phyloP scores from a whole-genome alignment of 176 grass and related monocot species.

The Bonia amplexicaulis region DNA sequence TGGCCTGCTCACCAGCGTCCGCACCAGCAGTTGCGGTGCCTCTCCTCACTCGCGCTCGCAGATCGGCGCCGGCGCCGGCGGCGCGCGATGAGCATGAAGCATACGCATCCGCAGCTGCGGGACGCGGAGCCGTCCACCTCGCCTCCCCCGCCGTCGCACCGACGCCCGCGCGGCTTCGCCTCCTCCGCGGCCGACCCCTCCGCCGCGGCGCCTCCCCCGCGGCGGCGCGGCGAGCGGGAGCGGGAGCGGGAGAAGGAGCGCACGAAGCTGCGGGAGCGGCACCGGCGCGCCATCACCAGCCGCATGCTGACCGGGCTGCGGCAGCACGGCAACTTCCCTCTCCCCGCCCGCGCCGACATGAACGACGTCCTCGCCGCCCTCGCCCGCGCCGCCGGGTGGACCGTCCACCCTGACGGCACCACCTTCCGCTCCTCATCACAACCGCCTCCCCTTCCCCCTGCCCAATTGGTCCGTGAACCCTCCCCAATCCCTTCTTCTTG shows the following conservation, averaged over 20 bases:
- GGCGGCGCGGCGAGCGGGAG: constrained; percentile 58
- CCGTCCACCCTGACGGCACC: constrained; percentile 74
- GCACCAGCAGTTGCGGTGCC: neutral
- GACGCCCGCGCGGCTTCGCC: constrained; percentile 62
- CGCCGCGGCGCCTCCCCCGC: neutral
- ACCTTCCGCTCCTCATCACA: constrained; percentile 50
- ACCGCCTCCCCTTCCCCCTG: neutral
- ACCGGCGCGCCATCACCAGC: constrained; percentile 85
- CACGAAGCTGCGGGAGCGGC: constrained; percentile 89
- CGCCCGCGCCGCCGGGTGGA: constrained; percentile 83
- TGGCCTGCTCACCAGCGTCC: neutral
- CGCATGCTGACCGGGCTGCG: constrained; percentile 93
- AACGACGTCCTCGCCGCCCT: constrained; percentile 97
- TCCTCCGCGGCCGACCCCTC: neutral
- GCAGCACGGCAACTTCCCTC: constrained; percentile 84
- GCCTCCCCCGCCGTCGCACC: constrained; percentile 38
- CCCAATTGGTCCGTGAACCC: constrained; percentile 47
- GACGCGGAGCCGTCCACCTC: constrained; percentile 20
- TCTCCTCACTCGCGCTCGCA: neutral
- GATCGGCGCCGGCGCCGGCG: constrained; percentile 38
- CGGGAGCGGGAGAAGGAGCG: constrained; percentile 84
- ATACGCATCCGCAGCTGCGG: neutral
- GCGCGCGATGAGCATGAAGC: constrained; percentile 20
- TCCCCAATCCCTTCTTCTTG: neutral
- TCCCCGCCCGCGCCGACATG: constrained; percentile 89